Conservation (phyloP, 495 filamentous ascomycete species). For the Neurospora sp. region DNA sequence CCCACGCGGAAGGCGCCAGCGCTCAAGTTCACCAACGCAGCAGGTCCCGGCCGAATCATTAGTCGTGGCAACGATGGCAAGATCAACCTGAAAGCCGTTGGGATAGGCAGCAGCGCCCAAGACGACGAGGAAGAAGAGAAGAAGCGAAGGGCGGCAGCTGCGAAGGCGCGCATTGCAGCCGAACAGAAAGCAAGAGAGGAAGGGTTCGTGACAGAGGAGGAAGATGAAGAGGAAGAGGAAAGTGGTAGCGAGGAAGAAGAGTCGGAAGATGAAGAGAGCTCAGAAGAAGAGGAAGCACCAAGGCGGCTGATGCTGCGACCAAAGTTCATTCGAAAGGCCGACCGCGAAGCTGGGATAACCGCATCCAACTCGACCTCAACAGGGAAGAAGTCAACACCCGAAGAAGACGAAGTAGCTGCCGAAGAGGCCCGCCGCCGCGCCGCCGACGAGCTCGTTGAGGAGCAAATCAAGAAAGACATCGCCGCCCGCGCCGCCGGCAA, state of each 20-base stretch:
- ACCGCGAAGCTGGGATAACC: conserved; percentile 40
- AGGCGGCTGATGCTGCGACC: conserved; percentile 70
- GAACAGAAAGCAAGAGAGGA: conserved; percentile 53
- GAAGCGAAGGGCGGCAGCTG: conserved; percentile 30
- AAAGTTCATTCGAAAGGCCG: conserved; percentile 81
- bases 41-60: conserved; percentile 34
- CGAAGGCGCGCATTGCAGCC: conserved; percentile 29
- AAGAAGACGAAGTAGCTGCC: conserved; percentile 27
- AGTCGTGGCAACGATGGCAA: conserved; percentile 54
- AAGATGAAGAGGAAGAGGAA: conserved; percentile 20
- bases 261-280: conserved; percentile 24
- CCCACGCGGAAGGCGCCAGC: conserved; percentile 37
- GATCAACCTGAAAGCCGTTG: conserved; percentile 47
- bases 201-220: conserved; percentile 61
- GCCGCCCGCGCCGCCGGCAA: conserved; percentile 66
- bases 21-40: conserved; percentile 49
- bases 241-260: conserved; percentile 38
- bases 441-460: conserved; percentile 72
- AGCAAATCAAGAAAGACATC: conserved; percentile 71
- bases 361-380: conserved; percentile 3
- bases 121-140: conserved; percentile 37
- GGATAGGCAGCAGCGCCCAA: conserved; percentile 19
- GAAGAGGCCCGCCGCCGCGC: conserved; percentile 53
- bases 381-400: conserved; percentile 2
- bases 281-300: conserved; percentile 56